Conservation (phyloP, 305 asterid genomes). For the Fraxinus angustifolia region DNA sequence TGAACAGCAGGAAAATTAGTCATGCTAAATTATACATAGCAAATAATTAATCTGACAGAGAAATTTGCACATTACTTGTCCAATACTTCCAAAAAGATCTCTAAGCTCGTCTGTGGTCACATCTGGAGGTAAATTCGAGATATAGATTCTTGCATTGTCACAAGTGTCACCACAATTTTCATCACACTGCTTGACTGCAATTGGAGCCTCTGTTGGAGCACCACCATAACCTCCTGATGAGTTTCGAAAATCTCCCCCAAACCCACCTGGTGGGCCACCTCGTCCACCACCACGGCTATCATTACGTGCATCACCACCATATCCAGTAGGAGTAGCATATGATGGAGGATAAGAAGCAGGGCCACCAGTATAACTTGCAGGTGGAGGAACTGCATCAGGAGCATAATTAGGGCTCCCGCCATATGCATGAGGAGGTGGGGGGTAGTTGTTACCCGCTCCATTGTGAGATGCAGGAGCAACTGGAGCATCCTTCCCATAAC, state of each 20-base stretch:
- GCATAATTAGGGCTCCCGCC: constrained; percentile 65
- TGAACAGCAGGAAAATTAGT: background rate
- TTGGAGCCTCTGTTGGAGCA: constrained; percentile 60
- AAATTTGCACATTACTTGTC: constrained; percentile 76
- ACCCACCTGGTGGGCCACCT: constrained; percentile 62
- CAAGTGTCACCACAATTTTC: constrained; percentile 92
- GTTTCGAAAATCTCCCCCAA: constrained; percentile 61
- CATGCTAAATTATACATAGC: background rate
- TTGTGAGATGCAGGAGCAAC: constrained; percentile 68
- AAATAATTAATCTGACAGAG: background rate
- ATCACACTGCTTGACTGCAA: constrained; percentile 89
- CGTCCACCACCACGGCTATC: constrained; percentile 70
- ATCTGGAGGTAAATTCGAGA: constrained; percentile 97
- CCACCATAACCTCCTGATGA: constrained; percentile 57
- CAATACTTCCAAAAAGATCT: constrained; percentile 97
- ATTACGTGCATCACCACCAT: constrained; percentile 53
- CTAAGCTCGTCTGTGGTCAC: constrained; percentile 83
- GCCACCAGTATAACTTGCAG: constrained; percentile 87
- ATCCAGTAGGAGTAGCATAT: constrained; percentile 71
- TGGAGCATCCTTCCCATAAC: constrained; percentile 69
- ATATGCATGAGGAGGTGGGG: constrained; percentile 63
- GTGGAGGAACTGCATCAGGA: constrained; percentile 78
- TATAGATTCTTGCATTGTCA: constrained; percentile 92
- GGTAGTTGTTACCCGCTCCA: constrained; percentile 54
- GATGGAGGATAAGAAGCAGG: constrained; percentile 88